Evolutionary conservation across 1,284 basidiomycete species (phyloP).

Genomic region (Golubevia pallescens): DNA sequence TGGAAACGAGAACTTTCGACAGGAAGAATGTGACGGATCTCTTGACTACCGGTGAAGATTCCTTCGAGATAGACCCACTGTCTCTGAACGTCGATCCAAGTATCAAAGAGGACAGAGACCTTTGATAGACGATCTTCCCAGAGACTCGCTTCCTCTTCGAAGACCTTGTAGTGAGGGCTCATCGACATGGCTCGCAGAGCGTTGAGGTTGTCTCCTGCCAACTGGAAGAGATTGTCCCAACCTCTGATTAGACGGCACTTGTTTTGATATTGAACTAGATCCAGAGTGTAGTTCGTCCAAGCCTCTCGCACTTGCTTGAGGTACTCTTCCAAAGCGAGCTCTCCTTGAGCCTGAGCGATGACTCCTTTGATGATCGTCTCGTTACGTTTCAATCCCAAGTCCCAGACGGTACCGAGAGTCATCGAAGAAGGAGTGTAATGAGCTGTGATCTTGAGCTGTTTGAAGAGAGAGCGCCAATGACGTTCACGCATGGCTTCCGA

Average conservation of each 20-base stretch:
- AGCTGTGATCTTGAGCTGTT: conserved; percentile 72
- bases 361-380: conserved; percentile 90
- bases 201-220: conserved; percentile 75
- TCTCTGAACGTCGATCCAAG: conserved; percentile 99
- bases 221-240: conserved; percentile 83
- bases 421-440: conserved; percentile 71
- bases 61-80: conserved; percentile 99
- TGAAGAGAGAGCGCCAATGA: conserved; percentile 98
- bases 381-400: conserved; percentile 92
- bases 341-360: conserved; percentile 96
- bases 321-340: conserved; percentile 69
- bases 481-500: conserved; percentile 96
- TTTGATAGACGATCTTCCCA: conserved; percentile 65
- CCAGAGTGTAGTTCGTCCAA: conserved; percentile 94
- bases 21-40: conserved; percentile 80
- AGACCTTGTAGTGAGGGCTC: conserved; percentile 73
- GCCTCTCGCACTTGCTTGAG: conserved; percentile 75
- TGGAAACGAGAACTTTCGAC: conserved; percentile 96
- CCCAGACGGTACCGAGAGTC: conserved; percentile 96
- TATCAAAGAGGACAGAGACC: conserved; percentile 82
- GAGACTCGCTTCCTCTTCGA: conserved; percentile 66
- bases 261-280: conserved; percentile 97
- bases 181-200: conserved; percentile 69
- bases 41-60: conserved; percentile 99
- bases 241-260: conserved; percentile 94